A percentile compares a stretch with the other conserved stretches of the same genome.
Evolutionary conservation across 1,284 basidiomycete species (phyloP).

Genomic region (Naganishia sp.): DNA sequence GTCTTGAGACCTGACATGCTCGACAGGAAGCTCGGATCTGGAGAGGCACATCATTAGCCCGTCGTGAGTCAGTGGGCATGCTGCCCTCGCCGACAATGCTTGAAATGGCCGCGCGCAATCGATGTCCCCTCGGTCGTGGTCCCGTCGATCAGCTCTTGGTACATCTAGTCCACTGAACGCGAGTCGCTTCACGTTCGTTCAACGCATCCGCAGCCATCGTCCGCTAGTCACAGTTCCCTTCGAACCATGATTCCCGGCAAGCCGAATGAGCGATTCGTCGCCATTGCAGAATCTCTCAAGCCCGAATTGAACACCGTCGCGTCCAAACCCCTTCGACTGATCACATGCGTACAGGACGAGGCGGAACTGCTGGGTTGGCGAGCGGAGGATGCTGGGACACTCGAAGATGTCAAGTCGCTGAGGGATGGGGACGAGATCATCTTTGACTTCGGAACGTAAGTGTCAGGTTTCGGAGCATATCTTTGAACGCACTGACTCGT

Average conservation of each 20-base stretch:
- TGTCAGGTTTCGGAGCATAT: not conserved
- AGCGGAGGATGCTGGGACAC: slow-evolving; percentile 3
- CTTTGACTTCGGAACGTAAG: slow-evolving; percentile 33
- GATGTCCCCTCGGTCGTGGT: no score
- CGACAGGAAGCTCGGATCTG: no score
- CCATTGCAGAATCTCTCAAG: slow-evolving; percentile 35
- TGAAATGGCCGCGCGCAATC: no score
- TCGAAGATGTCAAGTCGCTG: slow-evolving; percentile 18
- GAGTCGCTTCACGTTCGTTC: no score
- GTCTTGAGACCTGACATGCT: no score
- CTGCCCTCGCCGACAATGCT: no score
- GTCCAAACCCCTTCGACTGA: slow-evolving; percentile 11
- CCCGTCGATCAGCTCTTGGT: no score
- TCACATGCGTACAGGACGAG: slow-evolving; percentile 34
- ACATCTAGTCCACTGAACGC: no score
- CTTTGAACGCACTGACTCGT: not conserved
- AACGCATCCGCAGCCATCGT: no score
- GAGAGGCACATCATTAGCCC: no score
- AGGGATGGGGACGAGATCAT: slow-evolving; percentile 29
- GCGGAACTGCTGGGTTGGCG: slow-evolving; percentile 34
- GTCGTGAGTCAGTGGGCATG: no score
- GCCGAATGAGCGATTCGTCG: slow-evolving; percentile 33
- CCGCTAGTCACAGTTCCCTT: no score
- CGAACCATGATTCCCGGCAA: slow-evolving; percentile 27
- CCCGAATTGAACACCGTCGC: slow-evolving; percentile 29